Percentiles rank a stretch among this genome's conserved stretches.
Evolutionary conservation across 2,329 filamentous ascomycete species (phyloP).

Genomic region (Xylaria digitata): DNA sequence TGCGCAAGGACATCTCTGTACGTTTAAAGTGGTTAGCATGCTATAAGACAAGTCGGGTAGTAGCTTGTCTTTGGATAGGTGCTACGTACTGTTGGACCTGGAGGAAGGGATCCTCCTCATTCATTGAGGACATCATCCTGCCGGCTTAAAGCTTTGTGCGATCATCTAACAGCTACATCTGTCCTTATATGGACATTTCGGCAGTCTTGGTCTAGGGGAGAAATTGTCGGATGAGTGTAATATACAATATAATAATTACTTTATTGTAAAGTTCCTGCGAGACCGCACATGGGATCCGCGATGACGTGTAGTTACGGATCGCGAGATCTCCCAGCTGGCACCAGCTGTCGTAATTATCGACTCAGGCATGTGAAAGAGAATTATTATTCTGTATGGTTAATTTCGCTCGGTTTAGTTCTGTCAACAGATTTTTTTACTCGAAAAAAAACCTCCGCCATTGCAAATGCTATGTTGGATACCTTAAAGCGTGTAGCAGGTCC

Average conservation of each 20-base stretch:
- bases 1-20: constrained; percentile 87
- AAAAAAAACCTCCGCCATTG: background rate
- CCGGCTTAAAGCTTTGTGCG: constrained; percentile 40
- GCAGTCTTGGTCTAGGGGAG: background rate
- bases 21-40: constrained; percentile 11
- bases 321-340: constrained; percentile 25
- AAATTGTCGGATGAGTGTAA: background rate
- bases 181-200: constrained; percentile 28
- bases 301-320: constrained; percentile 34
- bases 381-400: background rate
- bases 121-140: constrained; percentile 75
- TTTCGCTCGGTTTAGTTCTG: background rate
- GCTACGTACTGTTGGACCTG: constrained; percentile 73
- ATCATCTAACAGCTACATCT: constrained; percentile 47
- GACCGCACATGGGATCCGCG: background rate
- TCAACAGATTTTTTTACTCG: background rate
- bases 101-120: constrained; percentile 77
- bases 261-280: no score
- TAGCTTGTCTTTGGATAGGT: constrained; percentile 12
- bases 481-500: background rate
- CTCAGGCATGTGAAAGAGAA: constrained; percentile 3
- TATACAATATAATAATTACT: no score
- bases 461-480: background rate
- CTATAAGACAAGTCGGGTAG: background rate
- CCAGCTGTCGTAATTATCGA: constrained; percentile 6